Evolutionary conservation across 2,329 filamentous ascomycete species (phyloP).

Genomic region (Colletotrichum limetticola): DNA sequence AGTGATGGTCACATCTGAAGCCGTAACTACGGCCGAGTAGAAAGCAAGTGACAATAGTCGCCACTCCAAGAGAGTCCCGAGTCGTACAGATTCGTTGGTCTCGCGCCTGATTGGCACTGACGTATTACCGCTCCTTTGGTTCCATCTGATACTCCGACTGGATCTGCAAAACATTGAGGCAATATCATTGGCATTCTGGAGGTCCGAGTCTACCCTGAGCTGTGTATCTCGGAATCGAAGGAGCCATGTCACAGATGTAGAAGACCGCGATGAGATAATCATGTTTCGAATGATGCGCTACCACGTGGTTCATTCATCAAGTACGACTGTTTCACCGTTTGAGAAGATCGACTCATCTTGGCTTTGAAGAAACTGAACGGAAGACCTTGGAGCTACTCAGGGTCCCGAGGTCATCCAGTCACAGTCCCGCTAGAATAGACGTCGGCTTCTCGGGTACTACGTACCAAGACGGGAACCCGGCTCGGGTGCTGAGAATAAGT

Average conservation of each 20-base stretch:
- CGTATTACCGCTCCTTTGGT: background rate
- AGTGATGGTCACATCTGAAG: background rate
- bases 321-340: background rate
- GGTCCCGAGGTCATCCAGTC: background rate
- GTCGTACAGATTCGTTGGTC: background rate
- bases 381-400: background rate
- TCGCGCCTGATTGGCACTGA: background rate
- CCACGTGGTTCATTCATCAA: background rate
- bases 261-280: background rate
- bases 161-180: background rate
- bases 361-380: background rate
- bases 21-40: background rate
- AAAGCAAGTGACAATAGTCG: background rate
- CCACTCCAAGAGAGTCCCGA: background rate
- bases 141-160: conserved; percentile 11
- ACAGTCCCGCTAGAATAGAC: background rate
- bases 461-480: background rate
- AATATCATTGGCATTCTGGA: background rate
- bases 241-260: background rate
- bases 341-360: background rate
- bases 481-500: background rate
- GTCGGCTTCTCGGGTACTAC: too few relatives aligned
- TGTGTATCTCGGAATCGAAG: background rate
- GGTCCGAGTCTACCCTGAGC: background rate
- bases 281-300: background rate